These are phyloP conservation scores for Aspergillus sojae DNA, from an alignment of 2,329 filamentous ascomycete genomes.

Conservation along the genomic window DNA sequence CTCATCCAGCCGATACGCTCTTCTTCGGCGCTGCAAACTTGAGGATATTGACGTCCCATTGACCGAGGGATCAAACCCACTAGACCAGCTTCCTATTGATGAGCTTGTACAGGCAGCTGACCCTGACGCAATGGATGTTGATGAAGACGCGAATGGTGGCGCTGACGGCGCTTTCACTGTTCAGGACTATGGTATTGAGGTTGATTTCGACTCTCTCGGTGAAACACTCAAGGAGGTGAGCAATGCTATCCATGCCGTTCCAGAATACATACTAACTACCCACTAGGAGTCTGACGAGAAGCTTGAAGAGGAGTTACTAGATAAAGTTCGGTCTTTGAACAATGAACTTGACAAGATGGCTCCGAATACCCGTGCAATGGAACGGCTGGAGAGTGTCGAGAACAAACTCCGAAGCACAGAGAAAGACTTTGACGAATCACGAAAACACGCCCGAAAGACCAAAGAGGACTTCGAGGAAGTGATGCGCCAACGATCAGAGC, in stretches of 20 bases:
- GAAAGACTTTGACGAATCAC: slow-evolving; percentile 84
- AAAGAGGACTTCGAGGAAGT: slow-evolving; percentile 83
- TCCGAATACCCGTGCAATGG: slow-evolving; percentile 93
- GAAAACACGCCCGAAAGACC: slow-evolving; percentile 70
- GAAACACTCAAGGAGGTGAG: slow-evolving; percentile 78
- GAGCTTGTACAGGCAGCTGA: slow-evolving; percentile 74
- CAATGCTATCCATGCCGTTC: background rate
- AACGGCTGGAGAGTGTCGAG: slow-evolving; percentile 85
- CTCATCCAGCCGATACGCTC: slow-evolving; percentile 77
- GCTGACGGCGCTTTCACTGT: slow-evolving; percentile 63
- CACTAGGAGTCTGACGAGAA: slow-evolving; percentile 67
- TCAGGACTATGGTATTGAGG: slow-evolving; percentile 87
- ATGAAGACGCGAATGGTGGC: slow-evolving; percentile 63
- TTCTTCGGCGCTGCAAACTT: slow-evolving; percentile 86
- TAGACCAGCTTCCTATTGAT: slow-evolving; percentile 86
- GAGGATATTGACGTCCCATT: slow-evolving; percentile 90
- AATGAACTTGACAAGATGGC: slow-evolving; percentile 89
- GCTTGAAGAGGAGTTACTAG: slow-evolving; percentile 73
- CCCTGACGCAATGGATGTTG: slow-evolving; percentile 89
- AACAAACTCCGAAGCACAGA: slow-evolving; percentile 80
- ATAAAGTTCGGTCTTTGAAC: slow-evolving; percentile 74
- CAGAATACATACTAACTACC: slow-evolving; percentile 13
- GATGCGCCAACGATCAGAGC: slow-evolving; percentile 79
- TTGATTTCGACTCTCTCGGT: slow-evolving; percentile 80
- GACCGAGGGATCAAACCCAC: slow-evolving; percentile 64